phyloP scores from a whole-genome alignment of 768 basidiomycete species.

The Suillus luteus region DNA sequence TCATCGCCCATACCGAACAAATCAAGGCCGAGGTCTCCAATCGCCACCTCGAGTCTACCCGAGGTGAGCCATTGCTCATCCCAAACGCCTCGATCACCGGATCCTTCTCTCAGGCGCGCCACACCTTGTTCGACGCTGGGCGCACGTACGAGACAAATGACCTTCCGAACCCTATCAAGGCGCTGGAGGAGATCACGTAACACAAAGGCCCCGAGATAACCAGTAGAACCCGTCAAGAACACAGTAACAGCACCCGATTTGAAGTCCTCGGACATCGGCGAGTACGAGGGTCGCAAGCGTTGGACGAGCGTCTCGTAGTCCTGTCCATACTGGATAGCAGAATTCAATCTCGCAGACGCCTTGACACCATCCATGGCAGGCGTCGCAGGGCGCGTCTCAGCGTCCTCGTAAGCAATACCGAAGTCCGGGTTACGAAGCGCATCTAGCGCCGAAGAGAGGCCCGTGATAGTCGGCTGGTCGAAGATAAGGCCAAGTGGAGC shows the following conservation, averaged over 20 bases:
- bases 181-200: constrained; percentile 75
- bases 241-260: constrained; percentile 60
- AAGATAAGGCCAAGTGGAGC: constrained; percentile 93
- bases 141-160: constrained; percentile 90
- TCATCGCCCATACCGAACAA: constrained; percentile 69
- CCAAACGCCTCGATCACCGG: constrained; percentile 85
- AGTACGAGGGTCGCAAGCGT: constrained; percentile 62
- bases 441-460: constrained; percentile 78
- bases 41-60: constrained; percentile 73
- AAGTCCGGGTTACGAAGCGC: constrained; percentile 76
- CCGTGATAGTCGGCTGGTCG: constrained; percentile 81
- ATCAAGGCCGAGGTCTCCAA: constrained; percentile 79
- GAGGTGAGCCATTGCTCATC: constrained; percentile 75
- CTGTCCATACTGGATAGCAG: constrained; percentile 65
- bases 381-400: constrained; percentile 21
- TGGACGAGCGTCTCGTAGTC: constrained; percentile 70
- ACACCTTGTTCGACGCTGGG: constrained; percentile 61
- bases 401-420: constrained; percentile 54
- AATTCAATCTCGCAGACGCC: constrained; percentile 23
- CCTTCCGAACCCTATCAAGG: constrained; percentile 68
- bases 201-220: constrained; percentile 94
- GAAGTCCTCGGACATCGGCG: constrained; percentile 60
- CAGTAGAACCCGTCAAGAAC: constrained; percentile 96
- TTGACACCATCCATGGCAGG: constrained; percentile 20
- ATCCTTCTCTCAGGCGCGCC: constrained; percentile 67